These are phyloP conservation scores for Kurtzmaniella quercitrusa DNA, from an alignment of 1,139 yeast species.

Conservation along the genomic window DNA sequence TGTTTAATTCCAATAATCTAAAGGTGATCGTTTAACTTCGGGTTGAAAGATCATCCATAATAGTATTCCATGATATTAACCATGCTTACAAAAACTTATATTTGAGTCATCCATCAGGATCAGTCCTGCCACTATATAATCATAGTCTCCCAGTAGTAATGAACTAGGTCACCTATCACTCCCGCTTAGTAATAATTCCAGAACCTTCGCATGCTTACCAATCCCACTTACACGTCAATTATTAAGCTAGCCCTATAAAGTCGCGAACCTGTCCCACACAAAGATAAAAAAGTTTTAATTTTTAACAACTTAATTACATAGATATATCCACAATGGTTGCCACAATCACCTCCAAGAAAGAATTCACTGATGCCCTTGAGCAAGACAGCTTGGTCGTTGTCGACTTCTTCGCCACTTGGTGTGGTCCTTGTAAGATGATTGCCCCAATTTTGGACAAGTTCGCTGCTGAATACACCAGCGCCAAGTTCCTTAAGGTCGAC, in stretches of 20 bases:
- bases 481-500: slow-evolving; percentile 77
- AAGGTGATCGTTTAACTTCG: no score
- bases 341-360: slow-evolving; percentile 44
- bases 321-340: slow-evolving; percentile 32
- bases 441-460: slow-evolving; percentile 75
- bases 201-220: background rate
- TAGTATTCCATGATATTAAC: no score
- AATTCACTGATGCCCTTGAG: slow-evolving; percentile 58
- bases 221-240: background rate
- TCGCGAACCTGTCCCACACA: background rate
- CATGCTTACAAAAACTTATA: no score
- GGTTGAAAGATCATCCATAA: no score
- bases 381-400: slow-evolving; percentile 65
- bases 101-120: no score
- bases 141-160: no score
- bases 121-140: no score
- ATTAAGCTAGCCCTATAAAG: background rate
- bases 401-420: slow-evolving; percentile 89
- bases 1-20: no score
- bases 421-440: slow-evolving; percentile 90
- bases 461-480: slow-evolving; percentile 40
- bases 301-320: slow-evolving; percentile 1
- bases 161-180: no score
- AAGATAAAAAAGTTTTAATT: background rate
- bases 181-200: background rate